phyloP scores from a whole-genome alignment of 2,329 filamentous ascomycete genomes.

The Hypoxylon sp. region DNA sequence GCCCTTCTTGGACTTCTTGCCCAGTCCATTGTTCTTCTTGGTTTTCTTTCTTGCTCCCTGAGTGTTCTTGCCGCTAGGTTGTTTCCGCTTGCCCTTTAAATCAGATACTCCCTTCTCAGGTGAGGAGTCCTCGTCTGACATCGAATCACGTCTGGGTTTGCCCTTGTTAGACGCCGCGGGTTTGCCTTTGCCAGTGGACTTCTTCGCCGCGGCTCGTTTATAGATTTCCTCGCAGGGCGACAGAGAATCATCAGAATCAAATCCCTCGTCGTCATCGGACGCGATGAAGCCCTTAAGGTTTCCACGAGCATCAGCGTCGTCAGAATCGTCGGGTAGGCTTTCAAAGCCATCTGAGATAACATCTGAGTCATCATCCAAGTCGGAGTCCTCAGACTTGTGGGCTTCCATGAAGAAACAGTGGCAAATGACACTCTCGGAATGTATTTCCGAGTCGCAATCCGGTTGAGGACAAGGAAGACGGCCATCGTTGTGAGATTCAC shows the following conservation, averaged over 20 bases:
- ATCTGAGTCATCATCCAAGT: conserved; percentile 20
- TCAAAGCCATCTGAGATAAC: conserved; percentile 31
- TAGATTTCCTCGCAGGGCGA: conserved; percentile 28
- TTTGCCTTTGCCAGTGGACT: conserved; percentile 3
- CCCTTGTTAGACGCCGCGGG: conserved; percentile 17
- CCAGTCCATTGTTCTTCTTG: conserved; percentile 34
- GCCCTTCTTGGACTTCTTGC: conserved; percentile 23
- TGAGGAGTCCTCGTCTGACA: neutral
- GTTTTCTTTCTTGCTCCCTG: conserved; percentile 9
- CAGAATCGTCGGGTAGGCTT: conserved; percentile 34
- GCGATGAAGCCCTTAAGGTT: conserved; percentile 48
- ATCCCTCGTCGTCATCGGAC: conserved; percentile 20
- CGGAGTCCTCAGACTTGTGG: conserved; percentile 31
- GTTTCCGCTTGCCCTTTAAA: conserved; percentile 27
- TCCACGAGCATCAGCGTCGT: conserved; percentile 42
- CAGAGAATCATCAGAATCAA: conserved; percentile 30
- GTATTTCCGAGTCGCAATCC: conserved; percentile 38
- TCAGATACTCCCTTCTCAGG: neutral
- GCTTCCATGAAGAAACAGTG: conserved; percentile 47
- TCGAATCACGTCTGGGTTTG: conserved; percentile 12
- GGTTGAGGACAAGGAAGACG: conserved; percentile 32
- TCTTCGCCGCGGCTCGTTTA: conserved; percentile 10
- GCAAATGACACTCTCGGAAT: conserved; percentile 48
- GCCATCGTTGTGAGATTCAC: conserved; percentile 21
- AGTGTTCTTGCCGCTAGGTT: neutral